Conservation (phyloP, 352 stramenopile genomes). For the Pythium scleroteichum region DNA sequence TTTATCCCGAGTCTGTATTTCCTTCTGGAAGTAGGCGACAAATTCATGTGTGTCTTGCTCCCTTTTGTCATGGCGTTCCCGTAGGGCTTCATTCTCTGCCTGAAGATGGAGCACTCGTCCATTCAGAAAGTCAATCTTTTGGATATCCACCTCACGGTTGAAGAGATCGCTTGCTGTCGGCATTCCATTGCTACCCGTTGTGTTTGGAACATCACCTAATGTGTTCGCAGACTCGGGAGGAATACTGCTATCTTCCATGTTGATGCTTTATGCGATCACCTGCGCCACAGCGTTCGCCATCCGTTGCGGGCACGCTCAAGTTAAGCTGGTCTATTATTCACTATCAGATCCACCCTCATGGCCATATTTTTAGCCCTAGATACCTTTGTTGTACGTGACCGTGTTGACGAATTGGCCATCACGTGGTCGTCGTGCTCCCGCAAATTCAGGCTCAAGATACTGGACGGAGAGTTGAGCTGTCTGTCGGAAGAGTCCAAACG, state of each 20-base stretch:
- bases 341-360: constrained; percentile 1
- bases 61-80: constrained; percentile 77
- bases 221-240: neutral
- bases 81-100: constrained; percentile 78
- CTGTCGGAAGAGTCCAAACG: constrained; percentile 85
- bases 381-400: constrained; percentile 86
- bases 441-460: constrained; percentile 70
- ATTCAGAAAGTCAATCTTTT: constrained; percentile 64
- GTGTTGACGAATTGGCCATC: constrained; percentile 57
- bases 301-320: no score
- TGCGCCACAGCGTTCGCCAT: no score
- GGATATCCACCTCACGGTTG: constrained; percentile 64
- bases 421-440: constrained; percentile 30
- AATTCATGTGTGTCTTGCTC: constrained; percentile 95
- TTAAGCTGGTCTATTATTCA: constrained; percentile 1
- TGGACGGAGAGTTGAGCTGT: constrained; percentile 65
- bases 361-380: constrained; percentile 29
- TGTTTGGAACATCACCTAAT: neutral
- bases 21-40: constrained; percentile 93
- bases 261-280: neutral
- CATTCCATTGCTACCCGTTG: neutral
- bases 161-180: constrained; percentile 55
- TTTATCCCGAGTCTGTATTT: constrained; percentile 87
- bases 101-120: constrained; percentile 62
- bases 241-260: neutral